Evolutionary conservation across 2,329 filamentous ascomycete genomes (phyloP).

Genomic region (Epichloe brachyelytri): DNA sequence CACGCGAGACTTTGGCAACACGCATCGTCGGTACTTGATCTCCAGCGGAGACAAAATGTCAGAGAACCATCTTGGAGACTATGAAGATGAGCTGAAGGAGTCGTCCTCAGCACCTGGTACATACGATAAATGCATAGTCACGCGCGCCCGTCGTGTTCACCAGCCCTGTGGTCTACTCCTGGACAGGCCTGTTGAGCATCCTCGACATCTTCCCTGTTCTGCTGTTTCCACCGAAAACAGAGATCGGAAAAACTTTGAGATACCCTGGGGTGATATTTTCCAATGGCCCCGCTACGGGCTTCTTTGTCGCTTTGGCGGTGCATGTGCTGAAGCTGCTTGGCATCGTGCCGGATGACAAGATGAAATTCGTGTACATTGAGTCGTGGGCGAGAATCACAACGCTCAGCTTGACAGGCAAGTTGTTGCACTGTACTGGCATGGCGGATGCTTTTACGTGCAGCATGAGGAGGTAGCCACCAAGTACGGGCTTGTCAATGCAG

Average conservation of each 20-base stretch:
- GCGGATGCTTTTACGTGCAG: constrained; percentile 71
- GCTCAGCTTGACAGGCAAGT: constrained; percentile 71
- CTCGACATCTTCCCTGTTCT: constrained; percentile 47
- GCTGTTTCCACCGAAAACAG: constrained; percentile 17
- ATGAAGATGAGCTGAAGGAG: constrained; percentile 21
- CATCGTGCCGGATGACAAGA: constrained; percentile 35
- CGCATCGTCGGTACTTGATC: constrained; percentile 72
- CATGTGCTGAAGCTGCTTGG: constrained; percentile 34
- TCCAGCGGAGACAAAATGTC: constrained; percentile 62
- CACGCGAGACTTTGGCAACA: constrained; percentile 33
- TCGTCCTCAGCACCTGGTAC: constrained; percentile 26
- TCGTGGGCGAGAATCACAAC: constrained; percentile 78
- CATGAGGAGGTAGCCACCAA: constrained; percentile 50
- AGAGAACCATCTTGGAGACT: constrained; percentile 50
- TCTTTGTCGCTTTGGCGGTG: constrained; percentile 51
- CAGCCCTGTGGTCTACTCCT: constrained; percentile 64
- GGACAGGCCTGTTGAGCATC: constrained; percentile 55
- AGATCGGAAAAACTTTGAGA: constrained; percentile 11
- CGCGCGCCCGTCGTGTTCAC: constrained; percentile 68
- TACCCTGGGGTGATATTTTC: constrained; percentile 69
- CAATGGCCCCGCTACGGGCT: constrained; percentile 81
- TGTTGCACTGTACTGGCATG: constrained; percentile 51
- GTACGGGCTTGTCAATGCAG: constrained; percentile 25
- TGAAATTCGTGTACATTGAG: constrained; percentile 77
- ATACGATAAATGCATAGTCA: constrained; percentile 55